phyloP scores from a whole-genome alignment of 1,284 basidiomycete genomes.

The Malassezia restricta region DNA sequence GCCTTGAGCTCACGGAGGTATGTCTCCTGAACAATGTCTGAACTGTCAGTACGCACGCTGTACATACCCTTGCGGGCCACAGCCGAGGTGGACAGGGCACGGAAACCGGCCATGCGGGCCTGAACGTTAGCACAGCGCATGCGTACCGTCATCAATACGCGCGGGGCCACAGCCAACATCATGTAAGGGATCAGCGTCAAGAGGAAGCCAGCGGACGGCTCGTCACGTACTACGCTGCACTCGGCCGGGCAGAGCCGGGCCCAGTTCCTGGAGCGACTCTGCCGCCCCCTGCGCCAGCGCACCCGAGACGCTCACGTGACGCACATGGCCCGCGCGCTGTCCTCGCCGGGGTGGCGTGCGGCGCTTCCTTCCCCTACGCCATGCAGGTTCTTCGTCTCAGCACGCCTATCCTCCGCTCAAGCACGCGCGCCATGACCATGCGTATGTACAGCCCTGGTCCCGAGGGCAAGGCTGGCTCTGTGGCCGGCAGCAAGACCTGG shows the following conservation, averaged over 20 bases:
- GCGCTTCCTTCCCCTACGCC: neutral
- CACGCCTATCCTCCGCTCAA: neutral
- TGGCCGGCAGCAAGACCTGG: conserved; percentile 26
- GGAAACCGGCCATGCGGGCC: conserved; percentile 14
- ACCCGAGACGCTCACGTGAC: neutral
- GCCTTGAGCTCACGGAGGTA: conserved; percentile 79
- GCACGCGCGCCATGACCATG: neutral
- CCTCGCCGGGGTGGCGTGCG: neutral
- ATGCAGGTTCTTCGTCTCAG: conserved; percentile 9
- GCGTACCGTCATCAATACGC: conserved; percentile 13
- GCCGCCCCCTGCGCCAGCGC: conserved; percentile 4
- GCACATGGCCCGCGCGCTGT: neutral
- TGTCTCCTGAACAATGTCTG: conserved; percentile 76
- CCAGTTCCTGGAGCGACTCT: too few species aligned
- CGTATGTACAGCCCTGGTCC: conserved; percentile 22
- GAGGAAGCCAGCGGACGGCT: neutral
- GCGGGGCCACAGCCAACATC: conserved; percentile 15
- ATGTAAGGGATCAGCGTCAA: neutral
- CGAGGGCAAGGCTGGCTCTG: conserved; percentile 24
- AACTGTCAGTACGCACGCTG: neutral
- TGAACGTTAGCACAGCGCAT: neutral
- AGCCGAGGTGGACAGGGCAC: conserved; percentile 37
- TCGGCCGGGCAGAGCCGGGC: conserved; percentile 15
- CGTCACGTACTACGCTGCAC: neutral
- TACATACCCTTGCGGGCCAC: conserved; percentile 37